Conservation (phyloP, 2,329 filamentous ascomycete genomes). For the Lasiodiplodia sp. region DNA sequence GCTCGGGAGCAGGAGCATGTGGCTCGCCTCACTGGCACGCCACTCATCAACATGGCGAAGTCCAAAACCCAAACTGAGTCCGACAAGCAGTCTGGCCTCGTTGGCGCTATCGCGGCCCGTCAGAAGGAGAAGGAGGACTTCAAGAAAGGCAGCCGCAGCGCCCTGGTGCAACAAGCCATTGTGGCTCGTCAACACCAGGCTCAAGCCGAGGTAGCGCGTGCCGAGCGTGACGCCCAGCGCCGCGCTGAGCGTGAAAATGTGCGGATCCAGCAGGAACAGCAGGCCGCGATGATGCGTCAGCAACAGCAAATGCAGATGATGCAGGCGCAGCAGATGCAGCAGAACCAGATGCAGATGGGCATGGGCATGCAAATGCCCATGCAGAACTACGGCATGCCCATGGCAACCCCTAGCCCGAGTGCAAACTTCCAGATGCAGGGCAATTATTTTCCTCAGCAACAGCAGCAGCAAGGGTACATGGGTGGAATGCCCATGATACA, state of each 20-base stretch:
- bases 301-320: conserved; percentile 32
- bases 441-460: conserved; percentile 19
- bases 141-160: conserved; percentile 70
- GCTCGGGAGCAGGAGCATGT: conserved; percentile 89
- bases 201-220: conserved; percentile 50
- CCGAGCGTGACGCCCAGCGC: conserved; percentile 47
- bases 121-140: conserved; percentile 79
- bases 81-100: conserved; percentile 64
- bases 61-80: conserved; percentile 53
- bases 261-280: conserved; percentile 40
- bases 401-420: conserved; percentile 5
- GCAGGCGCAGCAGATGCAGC: conserved; percentile 26
- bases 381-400: conserved; percentile 22
- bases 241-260: conserved; percentile 36
- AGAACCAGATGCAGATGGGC: conserved; percentile 26
- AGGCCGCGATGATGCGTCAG: conserved; percentile 30
- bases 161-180: conserved; percentile 77
- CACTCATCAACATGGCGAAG: conserved; percentile 71
- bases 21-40: conserved; percentile 80
- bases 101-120: conserved; percentile 80
- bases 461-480: conserved; percentile 23
- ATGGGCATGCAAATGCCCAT: conserved; percentile 28
- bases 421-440: conserved; percentile 17
- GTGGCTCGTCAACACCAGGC: conserved; percentile 64
- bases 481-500: conserved; percentile 19